Conservation (phyloP, 2,329 filamentous ascomycete species). For the Pleoardoris graminearum region DNA sequence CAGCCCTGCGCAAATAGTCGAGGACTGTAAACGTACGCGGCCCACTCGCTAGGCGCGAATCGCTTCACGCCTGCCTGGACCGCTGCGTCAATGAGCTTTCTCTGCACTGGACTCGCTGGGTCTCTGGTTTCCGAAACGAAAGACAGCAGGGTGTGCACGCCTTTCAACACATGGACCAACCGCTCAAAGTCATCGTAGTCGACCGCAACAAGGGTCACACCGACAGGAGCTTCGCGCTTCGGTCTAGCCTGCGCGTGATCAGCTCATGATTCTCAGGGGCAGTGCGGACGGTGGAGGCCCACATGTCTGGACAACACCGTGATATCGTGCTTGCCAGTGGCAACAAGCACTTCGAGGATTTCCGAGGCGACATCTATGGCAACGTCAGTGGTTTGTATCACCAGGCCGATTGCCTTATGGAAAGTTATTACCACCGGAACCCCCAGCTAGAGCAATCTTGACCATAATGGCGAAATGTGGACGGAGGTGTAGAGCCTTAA, state of each 20-base stretch:
- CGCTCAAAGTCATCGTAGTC: conserved; percentile 11
- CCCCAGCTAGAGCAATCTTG: conserved; percentile 20
- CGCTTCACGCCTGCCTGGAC: conserved; percentile 28
- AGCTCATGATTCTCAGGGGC: no score
- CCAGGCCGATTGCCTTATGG: not conserved
- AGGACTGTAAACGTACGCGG: conserved; percentile 18
- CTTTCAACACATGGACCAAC: conserved; percentile 40
- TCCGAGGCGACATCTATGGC: conserved; percentile 54
- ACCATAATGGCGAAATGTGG: conserved; percentile 11
- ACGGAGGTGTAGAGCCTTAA: not conserved
- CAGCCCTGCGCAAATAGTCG: not conserved
- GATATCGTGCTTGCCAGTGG: conserved; percentile 56
- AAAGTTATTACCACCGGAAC: conserved; percentile 10
- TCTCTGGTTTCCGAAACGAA: conserved; percentile 49
- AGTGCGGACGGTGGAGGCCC: not conserved
- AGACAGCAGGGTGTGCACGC: conserved; percentile 57
- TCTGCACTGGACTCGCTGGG: conserved; percentile 17
- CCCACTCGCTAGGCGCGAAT: conserved; percentile 31
- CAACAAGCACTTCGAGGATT: conserved; percentile 55
- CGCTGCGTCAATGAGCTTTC: conserved; percentile 27
- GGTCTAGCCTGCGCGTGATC: not conserved
- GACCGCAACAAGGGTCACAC: conserved; percentile 1
- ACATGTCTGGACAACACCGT: conserved; percentile 48
- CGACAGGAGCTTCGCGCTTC: not conserved
- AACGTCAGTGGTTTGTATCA: not conserved